Percentiles rank a stretch among this genome's conserved stretches.
These are phyloP conservation scores for Emmonsiellopsis sp. DNA, from an alignment of 2,329 filamentous ascomycete genomes.

Conservation along the genomic window DNA sequence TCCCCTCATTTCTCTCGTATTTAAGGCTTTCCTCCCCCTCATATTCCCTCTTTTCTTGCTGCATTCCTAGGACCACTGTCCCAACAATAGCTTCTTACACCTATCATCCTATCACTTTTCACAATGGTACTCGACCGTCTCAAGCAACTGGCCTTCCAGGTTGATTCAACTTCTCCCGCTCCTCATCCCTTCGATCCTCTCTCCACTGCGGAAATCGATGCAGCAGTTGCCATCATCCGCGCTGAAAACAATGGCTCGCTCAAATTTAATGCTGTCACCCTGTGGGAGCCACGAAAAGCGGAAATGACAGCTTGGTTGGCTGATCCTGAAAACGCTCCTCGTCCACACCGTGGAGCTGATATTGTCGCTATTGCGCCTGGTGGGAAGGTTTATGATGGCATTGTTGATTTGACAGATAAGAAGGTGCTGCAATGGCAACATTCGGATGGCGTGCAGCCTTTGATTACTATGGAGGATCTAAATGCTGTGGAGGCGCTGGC, in stretches of 20 bases:
- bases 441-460: constrained; percentile 68
- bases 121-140: constrained; percentile 54
- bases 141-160: constrained; percentile 54
- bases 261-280: constrained; percentile 77
- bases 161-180: constrained; percentile 45
- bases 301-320: constrained; percentile 75
- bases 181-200: constrained; percentile 75
- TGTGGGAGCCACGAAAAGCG: constrained; percentile 76
- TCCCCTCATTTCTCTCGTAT: constrained; percentile 4
- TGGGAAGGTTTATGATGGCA: constrained; percentile 72
- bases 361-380: constrained; percentile 71
- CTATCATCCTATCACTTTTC: not conserved
- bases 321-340: constrained; percentile 49
- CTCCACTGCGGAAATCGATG: constrained; percentile 61
- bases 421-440: constrained; percentile 67
- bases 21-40: constrained; percentile 1
- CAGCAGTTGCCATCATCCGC: constrained; percentile 58
- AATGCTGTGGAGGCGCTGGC: constrained; percentile 68
- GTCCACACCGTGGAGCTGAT: constrained; percentile 67
- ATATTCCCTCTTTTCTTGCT: not conserved
- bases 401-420: constrained; percentile 61
- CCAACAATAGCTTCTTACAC: not conserved
- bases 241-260: constrained; percentile 59
- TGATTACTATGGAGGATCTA: constrained; percentile 89
- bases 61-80: not conserved